Base-by-base conservation (phyloP, 495 filamentous ascomycete species). In the Talaromyces nanjingensis region DNA sequence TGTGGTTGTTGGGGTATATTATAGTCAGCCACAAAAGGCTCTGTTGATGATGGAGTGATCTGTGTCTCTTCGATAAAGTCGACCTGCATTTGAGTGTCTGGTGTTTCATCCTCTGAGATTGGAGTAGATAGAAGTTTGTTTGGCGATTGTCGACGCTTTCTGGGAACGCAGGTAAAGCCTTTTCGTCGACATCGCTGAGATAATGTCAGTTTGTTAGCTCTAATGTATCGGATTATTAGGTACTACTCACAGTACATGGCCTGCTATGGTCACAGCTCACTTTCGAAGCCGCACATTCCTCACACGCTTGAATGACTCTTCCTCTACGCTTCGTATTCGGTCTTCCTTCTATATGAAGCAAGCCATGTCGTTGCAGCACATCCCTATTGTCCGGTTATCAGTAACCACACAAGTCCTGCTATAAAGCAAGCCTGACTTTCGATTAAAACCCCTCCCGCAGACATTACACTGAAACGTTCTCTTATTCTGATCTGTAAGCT, bases 181-280 rank as follows among this genome's bases (percentile, higher is more conserved):
- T 54, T 54, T 54, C 49, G 6, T 54, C 49, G 18, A 22, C 49
- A 54, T 25, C 49, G 7, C 49, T 54, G 18, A 6, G 18, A 6
- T 14, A 0, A 22, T 52, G 14, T 52, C 2, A 22, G 0, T 14
- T 25, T 9, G 49, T 12, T 8, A 16, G 4, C 24, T 8, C 11
- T 6, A 22, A 8, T 22, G 6, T 22, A 54, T 42, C 9, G n/a
- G 6, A 54, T 54, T 16, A 20, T 7, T 54, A 5, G 49, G 4
- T 6, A 12, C 9, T 16, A 24, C 49, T 25, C 12, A 54, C 49
- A 12, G 18, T 54, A 47, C 71, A 73, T 0, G 71, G 69, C 59
- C 67, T 66, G 25, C 65, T 42, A 31, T 73, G 69, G 20, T 71
- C 65, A 29, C 71, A 73, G 59, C 71, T 73, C 22, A 70, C 18